Evolutionary conservation across 805 yeast species (phyloP), one percentile per base, ranked within the genome.

Genomic region (Sungouiozyma ichnusensis): DNA sequence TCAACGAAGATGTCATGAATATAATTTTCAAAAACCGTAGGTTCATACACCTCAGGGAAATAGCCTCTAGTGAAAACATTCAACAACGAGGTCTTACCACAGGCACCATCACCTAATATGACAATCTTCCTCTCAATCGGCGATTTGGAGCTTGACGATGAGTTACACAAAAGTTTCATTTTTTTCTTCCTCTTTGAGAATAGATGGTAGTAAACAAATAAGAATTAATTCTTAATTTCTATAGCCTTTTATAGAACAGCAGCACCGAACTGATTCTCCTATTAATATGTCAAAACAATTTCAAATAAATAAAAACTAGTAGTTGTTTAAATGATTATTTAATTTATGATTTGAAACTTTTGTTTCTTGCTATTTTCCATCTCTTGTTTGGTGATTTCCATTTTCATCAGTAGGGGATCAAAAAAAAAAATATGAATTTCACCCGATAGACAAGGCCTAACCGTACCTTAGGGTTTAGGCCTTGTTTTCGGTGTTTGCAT

Each of bases 41-140:
- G 98, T 59, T 88, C 98, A 63, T 90, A 90, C 16, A 90, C 97
- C 60, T 92, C 96, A 7, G 97, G 97, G 68, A 90, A 90, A 64
- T 90, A 92, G 1, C 98, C 98, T 53, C 96, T 72, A 4, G 98
- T 92, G 67, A 90, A 92, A 48, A 92, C 96, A 60, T 90, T 92
- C 57, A 90, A 71, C 42, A 92, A 71, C 9, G 97, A 88, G 2
- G 98, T 90, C 63, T 90, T 90, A 65, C 98, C 98, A 69, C 97
- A 90, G 17, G 97, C 97, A 76, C 97, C 97, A 66, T 90, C 97
- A 39, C 97, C 97, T 20, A 90, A 70, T 47, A 88, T 88, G 54
- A 88, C 97, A 42, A 88, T 86, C 62, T 88, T 88, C 53, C 96
- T 81, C 64, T 85, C 87, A 48, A 86, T 85, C 69, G 65, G 62